These are phyloP conservation scores for Lindgomyces ingoldianus DNA, from an alignment of 495 filamentous ascomycete species.

Conservation along the genomic window DNA sequence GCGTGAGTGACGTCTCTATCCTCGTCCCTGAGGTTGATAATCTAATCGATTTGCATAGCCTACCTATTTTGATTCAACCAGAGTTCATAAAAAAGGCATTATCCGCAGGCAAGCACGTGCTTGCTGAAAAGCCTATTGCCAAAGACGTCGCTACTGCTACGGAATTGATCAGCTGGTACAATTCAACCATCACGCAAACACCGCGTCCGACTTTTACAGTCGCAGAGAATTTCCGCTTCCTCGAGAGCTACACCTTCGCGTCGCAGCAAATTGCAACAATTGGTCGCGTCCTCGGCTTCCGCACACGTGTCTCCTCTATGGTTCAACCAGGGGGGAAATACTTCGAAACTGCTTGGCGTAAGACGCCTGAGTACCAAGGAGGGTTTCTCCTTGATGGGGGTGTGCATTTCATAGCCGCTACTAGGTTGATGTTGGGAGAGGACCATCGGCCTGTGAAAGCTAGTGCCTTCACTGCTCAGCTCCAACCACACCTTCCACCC, in stretches of 20 bases:
- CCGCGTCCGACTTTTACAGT: conserved; percentile 59
- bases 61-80: conserved; percentile 63
- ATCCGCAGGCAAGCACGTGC: conserved; percentile 72
- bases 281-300: conserved; percentile 66
- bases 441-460: conserved; percentile 53
- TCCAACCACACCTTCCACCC: conserved; percentile 65
- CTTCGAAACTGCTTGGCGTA: conserved; percentile 69
- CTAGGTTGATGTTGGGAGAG: conserved; percentile 60
- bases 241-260: conserved; percentile 58
- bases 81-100: conserved; percentile 62
- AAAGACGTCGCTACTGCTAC: conserved; percentile 63
- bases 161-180: conserved; percentile 64
- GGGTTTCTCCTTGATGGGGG: conserved; percentile 80
- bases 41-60: conserved; percentile 36
- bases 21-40: background rate
- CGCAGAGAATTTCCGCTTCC: conserved; percentile 76
- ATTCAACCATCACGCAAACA: conserved; percentile 46
- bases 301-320: conserved; percentile 55
- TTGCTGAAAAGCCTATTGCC: conserved; percentile 82
- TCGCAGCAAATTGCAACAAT: conserved; percentile 59
- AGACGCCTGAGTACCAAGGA: conserved; percentile 68
- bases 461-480: conserved; percentile 60
- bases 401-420: conserved; percentile 68
- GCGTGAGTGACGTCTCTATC: conserved; percentile 47
- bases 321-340: conserved; percentile 62